A percentile compares a stretch with the other conserved stretches of the same genome.
Evolutionary conservation across 345 rosid species (phyloP).

Genomic region (Laguncularia racemosa): DNA sequence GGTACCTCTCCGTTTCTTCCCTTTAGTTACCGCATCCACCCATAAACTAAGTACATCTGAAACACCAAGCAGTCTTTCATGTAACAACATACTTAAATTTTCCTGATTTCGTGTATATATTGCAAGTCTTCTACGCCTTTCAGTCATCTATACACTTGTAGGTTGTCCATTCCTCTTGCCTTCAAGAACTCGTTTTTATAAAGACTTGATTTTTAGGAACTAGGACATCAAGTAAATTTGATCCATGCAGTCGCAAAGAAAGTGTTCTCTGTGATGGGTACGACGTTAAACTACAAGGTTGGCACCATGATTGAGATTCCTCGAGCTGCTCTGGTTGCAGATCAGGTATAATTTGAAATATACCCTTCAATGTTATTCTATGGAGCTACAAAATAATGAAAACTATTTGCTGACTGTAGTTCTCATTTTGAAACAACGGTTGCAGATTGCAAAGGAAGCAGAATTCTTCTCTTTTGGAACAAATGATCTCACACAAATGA

Average conservation of each 20-base stretch:
- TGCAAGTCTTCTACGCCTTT: no score
- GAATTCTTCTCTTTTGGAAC: conserved; percentile 98
- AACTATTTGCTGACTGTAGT: no score
- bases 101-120: no score
- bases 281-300: conserved; percentile 60
- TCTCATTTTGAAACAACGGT: not conserved
- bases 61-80: not conserved
- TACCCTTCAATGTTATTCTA: not conserved
- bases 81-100: not conserved
- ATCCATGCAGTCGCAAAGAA: conserved; percentile 53
- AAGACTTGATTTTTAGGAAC: conserved; percentile 39
- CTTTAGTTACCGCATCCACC: not conserved
- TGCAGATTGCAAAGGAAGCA: conserved; percentile 84
- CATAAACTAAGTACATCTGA: not conserved
- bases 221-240: conserved; percentile 64
- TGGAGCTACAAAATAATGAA: no score
- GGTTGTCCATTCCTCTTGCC: not conserved
- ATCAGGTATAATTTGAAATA: conserved; percentile 46
- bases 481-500: conserved; percentile 96
- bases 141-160: not conserved
- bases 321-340: conserved; percentile 90
- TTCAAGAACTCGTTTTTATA: not conserved
- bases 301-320: conserved; percentile 99
- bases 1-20: conserved; percentile 26
- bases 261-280: conserved; percentile 69